Evolutionary conservation across 2,329 filamentous ascomycete genomes (phyloP).

Genomic region (Ophiostoma sp.): DNA sequence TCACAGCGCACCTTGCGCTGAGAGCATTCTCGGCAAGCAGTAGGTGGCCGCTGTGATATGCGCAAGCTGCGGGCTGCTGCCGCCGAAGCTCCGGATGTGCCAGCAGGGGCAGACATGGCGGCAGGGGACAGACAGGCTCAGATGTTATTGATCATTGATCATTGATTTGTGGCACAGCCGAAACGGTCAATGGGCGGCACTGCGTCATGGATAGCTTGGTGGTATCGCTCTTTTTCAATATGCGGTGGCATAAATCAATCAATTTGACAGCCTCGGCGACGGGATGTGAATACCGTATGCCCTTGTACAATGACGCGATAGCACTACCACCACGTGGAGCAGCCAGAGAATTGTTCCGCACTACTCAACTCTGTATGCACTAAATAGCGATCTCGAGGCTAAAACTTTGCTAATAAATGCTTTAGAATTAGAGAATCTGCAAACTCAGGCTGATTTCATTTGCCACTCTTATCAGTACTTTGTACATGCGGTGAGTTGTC

Average conservation of each 20-base stretch:
- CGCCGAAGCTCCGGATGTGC: neutral
- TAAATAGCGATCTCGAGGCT: neutral
- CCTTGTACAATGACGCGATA: neutral
- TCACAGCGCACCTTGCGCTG: slow-evolving; percentile 23
- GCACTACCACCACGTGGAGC: slow-evolving; percentile 5
- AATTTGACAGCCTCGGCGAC: neutral
- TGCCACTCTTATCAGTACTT: neutral
- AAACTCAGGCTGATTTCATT: neutral
- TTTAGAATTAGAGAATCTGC: neutral
- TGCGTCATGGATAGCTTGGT: neutral
- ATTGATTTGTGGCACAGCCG: neutral
- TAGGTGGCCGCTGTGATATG: slow-evolving; percentile 25
- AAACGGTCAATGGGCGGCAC: neutral
- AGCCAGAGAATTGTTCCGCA: neutral
- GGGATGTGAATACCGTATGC: neutral
- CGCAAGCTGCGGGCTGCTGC: slow-evolving; percentile 16
- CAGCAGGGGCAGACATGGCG: neutral
- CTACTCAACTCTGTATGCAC: neutral
- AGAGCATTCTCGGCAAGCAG: slow-evolving; percentile 25
- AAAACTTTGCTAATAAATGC: neutral
- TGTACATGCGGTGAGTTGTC: neutral
- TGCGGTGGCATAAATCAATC: neutral
- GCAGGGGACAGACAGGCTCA: neutral
- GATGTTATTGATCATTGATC: neutral
- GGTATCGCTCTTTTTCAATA: neutral